Percentiles rank a stretch among this genome's conserved stretches.
phyloP scores from a whole-genome alignment of 2,329 filamentous ascomycete species.

The Penicillium frequentans region DNA sequence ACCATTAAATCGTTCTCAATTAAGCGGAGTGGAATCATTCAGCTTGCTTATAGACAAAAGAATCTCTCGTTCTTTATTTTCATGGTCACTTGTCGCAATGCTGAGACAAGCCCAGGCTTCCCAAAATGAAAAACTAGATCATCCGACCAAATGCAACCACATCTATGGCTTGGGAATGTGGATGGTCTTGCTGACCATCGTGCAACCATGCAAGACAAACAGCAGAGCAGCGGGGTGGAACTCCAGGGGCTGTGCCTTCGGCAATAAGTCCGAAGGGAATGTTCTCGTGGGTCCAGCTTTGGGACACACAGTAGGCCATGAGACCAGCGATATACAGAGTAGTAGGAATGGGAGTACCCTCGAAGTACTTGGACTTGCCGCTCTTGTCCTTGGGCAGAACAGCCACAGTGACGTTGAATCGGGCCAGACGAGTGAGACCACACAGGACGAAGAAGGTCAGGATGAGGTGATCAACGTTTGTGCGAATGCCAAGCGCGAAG shows the following conservation, averaged over 20 bases:
- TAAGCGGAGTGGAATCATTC: conserved; percentile 12
- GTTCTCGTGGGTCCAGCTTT: conserved; percentile 74
- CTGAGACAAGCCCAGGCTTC: conserved; percentile 12
- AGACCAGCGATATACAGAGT: conserved; percentile 75
- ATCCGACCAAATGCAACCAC: background rate
- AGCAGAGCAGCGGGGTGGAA: conserved; percentile 79
- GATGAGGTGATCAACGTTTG: conserved; percentile 74
- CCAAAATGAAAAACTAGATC: conserved; percentile 12
- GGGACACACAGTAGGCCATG: conserved; percentile 86
- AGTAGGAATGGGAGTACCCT: conserved; percentile 94
- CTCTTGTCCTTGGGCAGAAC: conserved; percentile 86
- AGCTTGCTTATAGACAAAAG: conserved; percentile 11
- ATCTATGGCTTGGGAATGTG: conserved; percentile 81
- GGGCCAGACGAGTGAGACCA: conserved; percentile 86
- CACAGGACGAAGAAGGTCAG: conserved; percentile 91
- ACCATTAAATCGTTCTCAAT: conserved; percentile 5
- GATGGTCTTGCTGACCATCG: conserved; percentile 94
- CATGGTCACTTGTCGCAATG: conserved; percentile 14
- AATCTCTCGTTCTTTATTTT: conserved; percentile 18
- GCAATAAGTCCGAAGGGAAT: conserved; percentile 75
- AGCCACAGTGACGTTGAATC: conserved; percentile 94
- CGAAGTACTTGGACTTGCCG: conserved; percentile 93
- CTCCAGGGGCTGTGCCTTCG: conserved; percentile 67
- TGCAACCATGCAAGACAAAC: conserved; percentile 84
- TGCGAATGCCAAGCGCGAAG: conserved; percentile 86